These are phyloP conservation scores for Carnegiea gigantea DNA, from an alignment of 179 eudicot species.

Conservation along the genomic window DNA sequence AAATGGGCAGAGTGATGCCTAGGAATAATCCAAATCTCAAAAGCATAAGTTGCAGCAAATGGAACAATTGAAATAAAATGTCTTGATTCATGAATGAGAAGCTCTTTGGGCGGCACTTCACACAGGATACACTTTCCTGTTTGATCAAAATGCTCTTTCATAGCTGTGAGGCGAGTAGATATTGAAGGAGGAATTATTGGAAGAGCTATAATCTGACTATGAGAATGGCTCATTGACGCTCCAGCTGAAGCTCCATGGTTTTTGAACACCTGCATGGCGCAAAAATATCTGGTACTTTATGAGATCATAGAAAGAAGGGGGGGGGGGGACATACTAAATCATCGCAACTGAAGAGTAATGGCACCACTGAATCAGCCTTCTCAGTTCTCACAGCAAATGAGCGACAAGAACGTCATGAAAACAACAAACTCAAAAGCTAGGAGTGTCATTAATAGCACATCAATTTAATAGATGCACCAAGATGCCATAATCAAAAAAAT, in stretches of 20 bases:
- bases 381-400: not conserved
- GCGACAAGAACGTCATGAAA: no score
- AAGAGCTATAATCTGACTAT: conserved; percentile 86
- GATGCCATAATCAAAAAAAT: not conserved
- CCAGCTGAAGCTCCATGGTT: conserved; percentile 98
- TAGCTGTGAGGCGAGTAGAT: conserved; percentile 64
- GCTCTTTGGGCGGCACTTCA: conserved; percentile 48
- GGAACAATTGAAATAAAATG: conserved; percentile 79
- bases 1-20: conserved; percentile 73
- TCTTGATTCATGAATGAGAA: conserved; percentile 54
- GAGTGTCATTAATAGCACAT: not conserved
- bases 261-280: conserved; percentile 66
- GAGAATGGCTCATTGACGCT: conserved; percentile 97
- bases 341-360: not conserved
- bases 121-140: conserved; percentile 81
- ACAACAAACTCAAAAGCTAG: not conserved
- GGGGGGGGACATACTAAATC: not conserved
- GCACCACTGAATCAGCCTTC: not conserved
- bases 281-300: not conserved
- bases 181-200: conserved; percentile 67
- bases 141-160: conserved; percentile 67
- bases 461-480: not conserved
- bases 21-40: conserved; percentile 94
- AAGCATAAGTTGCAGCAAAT: conserved; percentile 83
- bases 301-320: not conserved